phyloP scores from a whole-genome alignment of 768 basidiomycete genomes.

The Leccinum olivaceopallidum region DNA sequence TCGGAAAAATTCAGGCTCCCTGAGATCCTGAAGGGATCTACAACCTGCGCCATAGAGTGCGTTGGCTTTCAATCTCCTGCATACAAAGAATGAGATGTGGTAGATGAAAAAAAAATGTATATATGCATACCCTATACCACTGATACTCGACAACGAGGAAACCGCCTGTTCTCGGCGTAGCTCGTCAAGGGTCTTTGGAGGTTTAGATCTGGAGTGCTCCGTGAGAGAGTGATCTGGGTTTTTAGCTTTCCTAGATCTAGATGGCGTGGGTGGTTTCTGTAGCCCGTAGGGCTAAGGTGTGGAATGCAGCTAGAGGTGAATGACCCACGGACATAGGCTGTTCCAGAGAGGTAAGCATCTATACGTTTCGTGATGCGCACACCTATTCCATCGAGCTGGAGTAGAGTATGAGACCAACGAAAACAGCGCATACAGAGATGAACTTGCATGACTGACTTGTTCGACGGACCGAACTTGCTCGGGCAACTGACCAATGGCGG shows the following conservation, averaged over 20 bases:
- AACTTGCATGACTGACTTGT: slow-evolving; percentile 36
- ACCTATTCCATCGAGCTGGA: slow-evolving; percentile 36
- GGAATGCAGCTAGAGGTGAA: slow-evolving; percentile 2
- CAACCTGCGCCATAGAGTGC: slow-evolving; percentile 55
- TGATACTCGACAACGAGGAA: slow-evolving; percentile 38
- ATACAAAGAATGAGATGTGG: neutral
- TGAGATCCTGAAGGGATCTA: slow-evolving; percentile 42
- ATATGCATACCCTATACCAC: slow-evolving; percentile 48
- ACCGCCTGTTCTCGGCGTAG: slow-evolving; percentile 31
- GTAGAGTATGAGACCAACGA: slow-evolving; percentile 9
- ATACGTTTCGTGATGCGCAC: slow-evolving; percentile 47
- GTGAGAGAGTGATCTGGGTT: slow-evolving; percentile 5
- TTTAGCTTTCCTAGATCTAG: slow-evolving; percentile 4
- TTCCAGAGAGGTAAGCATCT: slow-evolving; percentile 39
- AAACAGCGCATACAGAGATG: neutral
- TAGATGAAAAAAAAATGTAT: neutral
- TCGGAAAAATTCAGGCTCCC: slow-evolving; percentile 36
- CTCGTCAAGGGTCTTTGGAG: slow-evolving; percentile 26
- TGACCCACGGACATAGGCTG: slow-evolving; percentile 38
- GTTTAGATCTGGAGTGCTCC: slow-evolving; percentile 4
- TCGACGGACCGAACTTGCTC: slow-evolving; percentile 44
- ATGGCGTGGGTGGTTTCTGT: slow-evolving; percentile 20
- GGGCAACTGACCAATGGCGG: slow-evolving; percentile 39
- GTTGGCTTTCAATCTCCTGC: slow-evolving; percentile 34
- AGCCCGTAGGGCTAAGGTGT: neutral